phyloP scores from a whole-genome alignment of 2,329 filamentous ascomycete genomes.

The Capronia epimyces region DNA sequence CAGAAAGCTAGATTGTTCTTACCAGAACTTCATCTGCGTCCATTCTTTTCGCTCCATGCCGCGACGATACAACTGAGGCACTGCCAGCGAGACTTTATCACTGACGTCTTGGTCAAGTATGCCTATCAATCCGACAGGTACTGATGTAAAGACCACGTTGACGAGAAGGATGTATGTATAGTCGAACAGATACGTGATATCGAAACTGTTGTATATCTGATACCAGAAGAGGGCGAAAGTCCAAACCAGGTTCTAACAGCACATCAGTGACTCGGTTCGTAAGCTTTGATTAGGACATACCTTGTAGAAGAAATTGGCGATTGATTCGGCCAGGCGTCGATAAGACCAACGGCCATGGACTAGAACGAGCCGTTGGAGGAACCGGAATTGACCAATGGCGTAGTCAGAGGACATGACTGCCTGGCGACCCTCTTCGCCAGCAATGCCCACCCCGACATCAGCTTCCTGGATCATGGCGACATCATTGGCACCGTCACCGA shows the following conservation, averaged over 20 bases:
- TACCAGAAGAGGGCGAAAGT: constrained; percentile 96
- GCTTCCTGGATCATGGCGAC: constrained; percentile 98
- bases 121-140: constrained; percentile 92
- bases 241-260: constrained; percentile 81
- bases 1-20: constrained; percentile 34
- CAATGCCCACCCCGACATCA: constrained; percentile 93
- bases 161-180: constrained; percentile 97
- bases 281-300: constrained; percentile 37
- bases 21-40: constrained; percentile 97
- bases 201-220: constrained; percentile 90
- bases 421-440: constrained; percentile 84
- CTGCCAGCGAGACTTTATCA: constrained; percentile 85
- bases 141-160: constrained; percentile 92
- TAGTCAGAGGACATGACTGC: constrained; percentile 96
- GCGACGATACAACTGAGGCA: constrained; percentile 89
- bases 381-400: constrained; percentile 89
- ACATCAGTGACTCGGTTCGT: constrained; percentile 28
- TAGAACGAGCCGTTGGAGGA: constrained; percentile 74
- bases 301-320: constrained; percentile 99
- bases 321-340: constrained; percentile 81
- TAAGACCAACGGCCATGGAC: constrained; percentile 98
- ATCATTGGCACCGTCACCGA: constrained; percentile 92
- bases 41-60: constrained; percentile 96
- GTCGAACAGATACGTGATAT: constrained; percentile 94
- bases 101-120: constrained; percentile 95